A percentile compares a stretch with the other conserved stretches of the same genome.
Evolutionary conservation across 345 rosid species (phyloP).

Genomic region (Garcia nutans): DNA sequence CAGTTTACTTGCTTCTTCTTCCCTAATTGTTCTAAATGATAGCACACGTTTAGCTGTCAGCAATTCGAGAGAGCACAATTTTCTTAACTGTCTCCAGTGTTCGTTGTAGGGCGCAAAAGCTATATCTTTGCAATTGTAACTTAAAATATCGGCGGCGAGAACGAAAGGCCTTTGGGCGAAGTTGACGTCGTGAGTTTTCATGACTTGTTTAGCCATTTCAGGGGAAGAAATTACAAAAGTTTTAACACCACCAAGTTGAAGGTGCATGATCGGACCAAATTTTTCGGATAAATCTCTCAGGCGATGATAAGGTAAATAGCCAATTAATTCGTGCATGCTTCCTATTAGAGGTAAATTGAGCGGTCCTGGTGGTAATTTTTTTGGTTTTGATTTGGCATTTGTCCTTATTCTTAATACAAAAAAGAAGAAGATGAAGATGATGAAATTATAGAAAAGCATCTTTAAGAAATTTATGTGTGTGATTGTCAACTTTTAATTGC

Average conservation of each 20-base stretch:
- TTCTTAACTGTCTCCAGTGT: conserved; percentile 17
- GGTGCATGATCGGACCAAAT: conserved; percentile 17
- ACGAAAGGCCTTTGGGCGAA: conserved; percentile 6
- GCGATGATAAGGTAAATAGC: conserved; percentile 7
- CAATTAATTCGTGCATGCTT: not conserved
- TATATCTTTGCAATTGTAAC: conserved; percentile 3
- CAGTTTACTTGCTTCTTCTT: conserved; percentile 2
- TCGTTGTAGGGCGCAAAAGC: conserved; percentile 5
- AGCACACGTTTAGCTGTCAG: conserved; percentile 5
- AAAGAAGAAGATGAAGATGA: conserved; percentile 14
- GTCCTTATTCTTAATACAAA: not conserved
- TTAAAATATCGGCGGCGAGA: not conserved
- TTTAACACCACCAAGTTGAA: conserved; percentile 12
- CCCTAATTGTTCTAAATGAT: conserved; percentile 6
- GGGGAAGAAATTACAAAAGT: conserved; percentile 9
- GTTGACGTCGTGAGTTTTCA: conserved; percentile 14
- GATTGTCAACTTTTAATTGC: no score
- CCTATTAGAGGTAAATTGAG: conserved; percentile 7
- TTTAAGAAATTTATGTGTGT: not conserved
- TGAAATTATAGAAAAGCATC: not conserved
- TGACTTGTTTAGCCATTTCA: conserved; percentile 14
- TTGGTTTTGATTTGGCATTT: not conserved
- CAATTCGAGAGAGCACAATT: conserved; percentile 8
- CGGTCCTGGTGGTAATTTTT: conserved; percentile 2
- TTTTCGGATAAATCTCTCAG: conserved; percentile 12